Base-by-base conservation (phyloP, 345 rosid genomes). In the Gossypium longicalyx region DNA sequence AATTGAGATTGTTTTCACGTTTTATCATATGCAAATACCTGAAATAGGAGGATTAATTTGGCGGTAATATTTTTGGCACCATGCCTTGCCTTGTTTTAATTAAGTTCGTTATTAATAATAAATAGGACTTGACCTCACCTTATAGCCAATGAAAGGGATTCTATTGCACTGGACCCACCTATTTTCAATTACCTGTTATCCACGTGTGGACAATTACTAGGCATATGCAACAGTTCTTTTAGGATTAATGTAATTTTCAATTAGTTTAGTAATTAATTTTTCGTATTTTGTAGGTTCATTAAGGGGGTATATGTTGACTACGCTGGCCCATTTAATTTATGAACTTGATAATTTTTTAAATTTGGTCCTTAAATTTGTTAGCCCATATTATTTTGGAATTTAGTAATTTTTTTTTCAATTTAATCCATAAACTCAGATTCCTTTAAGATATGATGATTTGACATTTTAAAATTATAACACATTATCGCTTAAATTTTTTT, bases 1-100 rank as follows among this genome's bases (percentile, higher is more conserved):
- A 38, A 38, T 34, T 63, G 48, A 63, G 48, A 41, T 63, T 9
- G 5, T 3, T 63, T 38, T 63, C 68, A 63, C 68, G 48, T 63
- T 63, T 63, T 41, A 63, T 63, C 68, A 63, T 17, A 47, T 38
- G 13, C 23, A 9, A 38, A 64, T 64, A 62, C 66, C 44, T 61
- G 44, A 29, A 61, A 34, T 23, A 59, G 64, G 67, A 16, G 20
- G 67, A 16, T 38, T n/a, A 41, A 17, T 41, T n/a, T 41, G 49
- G 49, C 41, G 49, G 48, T 64, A 64, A 64, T 5, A 64, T 8
- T 64, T n/a, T 64, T 64, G 49, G 13, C 65, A 60, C 15, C 13
- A 58, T 11, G 27, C 12, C 19, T 61, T 61, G 45, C 45, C 45
- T 62, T 62, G 45, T 62, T 61, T 27, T 61, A 62, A 34, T 58